Base-by-base conservation (phyloP, 2,329 filamentous ascomycete genomes). In the Epichloe glyceriae region DNA sequence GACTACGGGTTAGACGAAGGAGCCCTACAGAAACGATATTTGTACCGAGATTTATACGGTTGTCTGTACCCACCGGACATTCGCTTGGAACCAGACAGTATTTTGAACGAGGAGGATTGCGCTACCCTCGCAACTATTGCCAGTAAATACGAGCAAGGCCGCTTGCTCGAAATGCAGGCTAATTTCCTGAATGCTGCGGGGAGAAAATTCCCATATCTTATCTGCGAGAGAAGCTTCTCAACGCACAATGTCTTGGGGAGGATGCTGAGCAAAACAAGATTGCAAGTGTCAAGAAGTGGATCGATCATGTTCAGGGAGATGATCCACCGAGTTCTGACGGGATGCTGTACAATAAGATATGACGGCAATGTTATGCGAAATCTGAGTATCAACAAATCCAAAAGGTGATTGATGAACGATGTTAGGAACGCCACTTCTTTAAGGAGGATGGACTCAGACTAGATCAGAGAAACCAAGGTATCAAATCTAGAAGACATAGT, bases 111-210 rank as follows among this genome's bases (percentile, higher is more conserved):
- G 47, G 55, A 55, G 19, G 67, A 70, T 53, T 66, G 64, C 35
- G 57, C 61, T 14, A 57, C 70, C 4, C 62, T 73, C 4, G 67
- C 61, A 2, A 51, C 63, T 6, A 55, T 69, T 2, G 63, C 68
- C 30, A 63, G 61, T 52, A 61, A 62, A 48, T 60, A 64, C 38
- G 61, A 63, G 45, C 58, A 54, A 19, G 59, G 60, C 30, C 62
- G 61, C 22, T 72, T 68, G 67, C 60, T 71, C 0, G 65, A 71
- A 53, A 66, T 72, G 60, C 70, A 73, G 53, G 67, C 69, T 33
- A 67, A 65, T 46, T 72, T 73, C 50, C 68, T 62, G 58, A 72
- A 73, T 52, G 66, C 59, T 43, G 73, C 70, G 0, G 71, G 70
- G 4, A 61, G 66, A 6, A 64, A 62, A 58, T 73, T 0, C 64